Evolutionary conservation across 2,329 filamentous ascomycete genomes (phyloP), one percentile per base, ranked within the genome.

Genomic region (Coleophoma crateriformis): DNA sequence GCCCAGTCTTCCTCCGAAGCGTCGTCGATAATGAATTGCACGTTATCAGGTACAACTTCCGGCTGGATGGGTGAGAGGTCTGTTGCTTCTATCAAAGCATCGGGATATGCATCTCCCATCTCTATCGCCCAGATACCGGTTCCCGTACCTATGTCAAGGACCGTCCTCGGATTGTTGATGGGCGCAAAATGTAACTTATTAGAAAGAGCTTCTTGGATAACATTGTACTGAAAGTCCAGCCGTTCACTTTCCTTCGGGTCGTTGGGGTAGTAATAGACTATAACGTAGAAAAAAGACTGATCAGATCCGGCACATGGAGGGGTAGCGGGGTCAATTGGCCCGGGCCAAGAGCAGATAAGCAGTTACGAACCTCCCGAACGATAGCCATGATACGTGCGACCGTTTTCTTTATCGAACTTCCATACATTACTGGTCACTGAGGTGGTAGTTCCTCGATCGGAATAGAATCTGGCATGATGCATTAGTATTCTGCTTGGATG

Each of bases 41-140:
- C 84, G 56, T 90, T 90, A 13, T 78, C 77, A 0, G 86, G 85
- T 1, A 88, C 82, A 45, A 78, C 71, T 11, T 69, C 69, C 3
- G 82, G 81, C 58, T 87, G 83, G 20, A 85, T 81, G 2, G 82
- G 81, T 1, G 81, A 85, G 4, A 87, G 70, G 57, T 87, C 83
- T 7, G 79, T 84, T 34, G 80, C 82, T 46, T 76, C 72, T 41
- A 86, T 72, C 50, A 74, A 66, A 13, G 82, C 68, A 7, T 73
- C 61, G 17, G 82, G 82, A 52, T 82, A 85, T 45, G 69, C 59
- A 58, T 81, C 77, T 58, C 80, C 81, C 70, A 87, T 78, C 58
- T 85, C 79, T 50, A 87, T 80, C 17, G 82, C 79, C 83, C 83
- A 87, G 61, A 79, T 79, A 1, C 72, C 73, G 12, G 73, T 73